Evolutionary conservation across 306 rosid species (phyloP).

Genomic region (Prunus mongolica): DNA sequence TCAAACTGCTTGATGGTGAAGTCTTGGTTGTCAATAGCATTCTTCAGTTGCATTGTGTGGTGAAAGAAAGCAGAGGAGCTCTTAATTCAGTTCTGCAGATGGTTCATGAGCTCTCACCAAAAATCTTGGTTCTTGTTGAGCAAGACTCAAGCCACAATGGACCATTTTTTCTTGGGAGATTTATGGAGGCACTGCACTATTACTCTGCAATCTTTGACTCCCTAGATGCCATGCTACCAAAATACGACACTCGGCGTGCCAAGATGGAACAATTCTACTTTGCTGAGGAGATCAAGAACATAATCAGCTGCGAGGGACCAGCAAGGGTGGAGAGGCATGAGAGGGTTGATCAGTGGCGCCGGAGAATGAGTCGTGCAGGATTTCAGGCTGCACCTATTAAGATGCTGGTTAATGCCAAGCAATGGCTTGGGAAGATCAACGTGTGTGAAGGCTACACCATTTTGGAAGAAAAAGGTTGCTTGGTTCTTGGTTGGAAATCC

Average conservation of each 20-base stretch:
- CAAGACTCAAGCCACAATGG: slow-evolving; percentile 92
- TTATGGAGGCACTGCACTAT: slow-evolving; percentile 83
- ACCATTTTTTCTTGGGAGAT: slow-evolving; percentile 91
- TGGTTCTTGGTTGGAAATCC: slow-evolving; percentile 90
- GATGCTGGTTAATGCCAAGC: slow-evolving; percentile 60
- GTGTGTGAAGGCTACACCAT: slow-evolving; percentile 60
- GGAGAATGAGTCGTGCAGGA: slow-evolving; percentile 90
- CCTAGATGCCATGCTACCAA: slow-evolving; percentile 69
- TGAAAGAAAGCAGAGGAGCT: slow-evolving; percentile 87
- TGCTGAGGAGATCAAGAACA: slow-evolving; percentile 89
- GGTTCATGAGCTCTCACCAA: slow-evolving; percentile 64
- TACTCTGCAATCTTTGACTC: slow-evolving; percentile 93
- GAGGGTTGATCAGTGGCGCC: slow-evolving; percentile 79
- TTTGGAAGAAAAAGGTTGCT: slow-evolving; percentile 83
- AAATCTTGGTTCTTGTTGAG: slow-evolving; percentile 62
- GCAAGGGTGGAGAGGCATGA: slow-evolving; percentile 91
- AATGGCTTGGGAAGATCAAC: slow-evolving; percentile 61
- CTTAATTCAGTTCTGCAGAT: slow-evolving; percentile 67
- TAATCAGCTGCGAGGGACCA: slow-evolving; percentile 88
- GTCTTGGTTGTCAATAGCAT: slow-evolving; percentile 71
- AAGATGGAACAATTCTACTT: slow-evolving; percentile 90
- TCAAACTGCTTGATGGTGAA: slow-evolving; percentile 48
- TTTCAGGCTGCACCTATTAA: slow-evolving; percentile 67
- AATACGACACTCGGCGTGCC: slow-evolving; percentile 71
- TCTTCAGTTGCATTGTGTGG: slow-evolving; percentile 83